Evolutionary conservation across 2,329 filamentous ascomycete genomes (phyloP).

Genomic region (Cladosporium oxysporum): DNA sequence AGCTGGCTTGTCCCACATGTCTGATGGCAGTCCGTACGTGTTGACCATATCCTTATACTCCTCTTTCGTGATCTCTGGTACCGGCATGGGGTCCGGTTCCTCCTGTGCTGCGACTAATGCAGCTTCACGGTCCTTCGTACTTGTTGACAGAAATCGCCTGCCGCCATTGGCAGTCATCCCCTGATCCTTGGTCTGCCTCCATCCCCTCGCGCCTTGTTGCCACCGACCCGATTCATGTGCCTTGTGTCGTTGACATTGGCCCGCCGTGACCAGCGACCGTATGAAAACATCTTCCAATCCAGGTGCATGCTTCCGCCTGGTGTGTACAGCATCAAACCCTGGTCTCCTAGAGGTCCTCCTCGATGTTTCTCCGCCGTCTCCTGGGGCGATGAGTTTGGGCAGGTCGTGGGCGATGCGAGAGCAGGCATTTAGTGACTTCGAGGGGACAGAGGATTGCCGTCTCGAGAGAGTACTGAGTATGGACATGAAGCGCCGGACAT

Average conservation of each 20-base stretch:
- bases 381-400: neutral
- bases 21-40: constrained; percentile 42
- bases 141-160: constrained; percentile 11
- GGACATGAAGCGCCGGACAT: constrained; percentile 67
- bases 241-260: constrained; percentile 52
- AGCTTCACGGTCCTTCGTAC: neutral
- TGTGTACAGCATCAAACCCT: neutral
- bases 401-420: constrained; percentile 15
- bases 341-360: neutral
- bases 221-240: constrained; percentile 34
- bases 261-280: constrained; percentile 53
- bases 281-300: constrained; percentile 54
- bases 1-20: constrained; percentile 22
- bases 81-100: neutral
- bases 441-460: constrained; percentile 51
- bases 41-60: constrained; percentile 53
- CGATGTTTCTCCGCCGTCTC: neutral
- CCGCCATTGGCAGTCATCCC: neutral
- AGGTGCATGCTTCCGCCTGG: constrained; percentile 23
- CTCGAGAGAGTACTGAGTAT: constrained; percentile 57
- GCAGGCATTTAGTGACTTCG: constrained; percentile 36
- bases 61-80: constrained; percentile 38
- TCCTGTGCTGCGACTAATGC: neutral
- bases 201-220: constrained; percentile 16
- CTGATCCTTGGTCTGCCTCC: constrained; percentile 6